A percentile compares a stretch with the other conserved stretches of the same genome.
Evolutionary conservation across 176 grass and related monocot genomes (phyloP).

Genomic region (Echinochloa phyllopogon): DNA sequence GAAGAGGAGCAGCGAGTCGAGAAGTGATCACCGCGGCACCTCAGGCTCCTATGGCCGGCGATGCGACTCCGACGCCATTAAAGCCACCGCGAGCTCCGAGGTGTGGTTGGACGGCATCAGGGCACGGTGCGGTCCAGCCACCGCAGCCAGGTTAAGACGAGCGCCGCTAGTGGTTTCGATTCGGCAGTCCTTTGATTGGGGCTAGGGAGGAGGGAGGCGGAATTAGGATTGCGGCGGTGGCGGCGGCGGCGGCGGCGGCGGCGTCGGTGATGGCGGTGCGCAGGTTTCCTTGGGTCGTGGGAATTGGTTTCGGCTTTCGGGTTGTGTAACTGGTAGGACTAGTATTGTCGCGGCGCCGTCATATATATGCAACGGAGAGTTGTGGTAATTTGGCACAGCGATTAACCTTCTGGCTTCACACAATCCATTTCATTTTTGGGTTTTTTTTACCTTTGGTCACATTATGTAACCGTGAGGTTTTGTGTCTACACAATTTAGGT

Average conservation of each 20-base stretch:
- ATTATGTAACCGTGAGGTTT: too few species aligned
- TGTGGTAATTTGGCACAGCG: background rate
- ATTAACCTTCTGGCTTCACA: background rate
- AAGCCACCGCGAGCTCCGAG: slow-evolving; percentile 33
- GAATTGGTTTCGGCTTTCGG: slow-evolving; percentile 34
- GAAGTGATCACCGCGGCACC: background rate
- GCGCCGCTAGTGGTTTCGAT: slow-evolving; percentile 16
- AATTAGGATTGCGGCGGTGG: slow-evolving; percentile 22
- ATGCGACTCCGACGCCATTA: slow-evolving; percentile 26
- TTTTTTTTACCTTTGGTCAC: too few species aligned
- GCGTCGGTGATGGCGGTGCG: slow-evolving; percentile 41
- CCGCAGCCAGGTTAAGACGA: slow-evolving; percentile 22
- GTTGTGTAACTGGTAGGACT: background rate
- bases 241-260: slow-evolving; percentile 32
- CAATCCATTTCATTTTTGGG: background rate
- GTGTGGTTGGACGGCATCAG: slow-evolving; percentile 14
- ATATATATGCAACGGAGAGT: slow-evolving; percentile 3
- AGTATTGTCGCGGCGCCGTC: background rate
- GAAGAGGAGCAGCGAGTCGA: background rate
- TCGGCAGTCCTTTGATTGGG: slow-evolving; percentile 18
- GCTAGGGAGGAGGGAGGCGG: slow-evolving; percentile 4
- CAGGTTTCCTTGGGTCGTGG: slow-evolving; percentile 21
- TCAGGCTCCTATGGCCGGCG: slow-evolving; percentile 21
- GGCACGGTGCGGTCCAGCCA: slow-evolving; percentile 10
- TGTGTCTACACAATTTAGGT: too few species aligned